Evolutionary conservation across 768 basidiomycete genomes (phyloP), one percentile per base, ranked within the genome.

Genomic region (Boletus vermiculosoides): DNA sequence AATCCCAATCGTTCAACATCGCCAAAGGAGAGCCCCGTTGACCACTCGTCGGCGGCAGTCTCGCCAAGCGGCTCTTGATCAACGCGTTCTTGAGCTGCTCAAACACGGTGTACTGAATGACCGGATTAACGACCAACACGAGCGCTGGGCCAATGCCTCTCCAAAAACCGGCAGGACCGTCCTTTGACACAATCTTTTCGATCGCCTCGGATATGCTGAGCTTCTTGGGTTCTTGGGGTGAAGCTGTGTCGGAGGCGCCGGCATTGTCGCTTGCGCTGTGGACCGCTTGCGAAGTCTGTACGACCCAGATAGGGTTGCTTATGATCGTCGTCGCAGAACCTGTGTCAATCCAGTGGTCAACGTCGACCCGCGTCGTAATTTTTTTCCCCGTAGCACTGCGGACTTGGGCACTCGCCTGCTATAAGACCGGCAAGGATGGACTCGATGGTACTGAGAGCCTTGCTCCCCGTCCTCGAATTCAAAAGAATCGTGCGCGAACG

Each of bases 281-380:
- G 33, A 89, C 87, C 10, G 90, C 87, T 70, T 96, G 94, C 9
- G 88, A 87, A 6, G 93, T 94, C 70, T 98, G 94, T 22, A 98
- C 80, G 47, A 97, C 94, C 97, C 97, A 99, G 58, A 98, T 88
- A 3, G 96, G 96, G 73, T 98, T 98, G 70, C 86, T 90, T 60
- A 92, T 80, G 60, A 96, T 73, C 4, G 93, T 90, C 4, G 96
- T 97, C 12, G 90, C 90, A 42, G 89, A 88, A 39, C 94, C 95
- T 92, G 56, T 57, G 11, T 34, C 39, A 37, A 25, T 30, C 31
- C 33, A 33, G 22, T 28, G 28, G 30, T 50, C 36, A 4, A n/a
- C 10, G 1, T 22, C 12, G 22, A 22, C 13, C n/a, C 41, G 12
- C 41, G 13, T 41, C 6, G 12, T 3, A 22, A 22, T 7, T 11